These are phyloP conservation scores for Sporothrix humicola DNA, from an alignment of 2,329 filamentous ascomycete genomes.

Conservation along the genomic window DNA sequence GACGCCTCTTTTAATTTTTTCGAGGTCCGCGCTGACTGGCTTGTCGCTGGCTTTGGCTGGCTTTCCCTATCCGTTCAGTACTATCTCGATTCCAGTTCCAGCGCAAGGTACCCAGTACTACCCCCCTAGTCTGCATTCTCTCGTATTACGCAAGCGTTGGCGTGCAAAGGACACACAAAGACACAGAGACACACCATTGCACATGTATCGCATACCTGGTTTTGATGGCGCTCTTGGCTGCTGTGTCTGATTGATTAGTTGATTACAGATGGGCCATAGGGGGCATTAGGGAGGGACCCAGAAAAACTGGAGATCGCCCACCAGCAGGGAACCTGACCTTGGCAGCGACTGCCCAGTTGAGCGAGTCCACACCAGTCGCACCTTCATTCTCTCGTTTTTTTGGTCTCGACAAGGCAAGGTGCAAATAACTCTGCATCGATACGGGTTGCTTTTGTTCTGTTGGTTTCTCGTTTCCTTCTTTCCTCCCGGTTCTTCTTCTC, in stretches of 20 bases:
- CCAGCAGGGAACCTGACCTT: background rate
- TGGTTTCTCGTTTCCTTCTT: background rate
- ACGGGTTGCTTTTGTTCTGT: constrained; percentile 3
- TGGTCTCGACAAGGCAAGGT: background rate
- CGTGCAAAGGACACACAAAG: background rate
- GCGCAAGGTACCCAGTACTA: background rate
- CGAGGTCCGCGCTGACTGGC: constrained; percentile 17
- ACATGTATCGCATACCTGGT: background rate
- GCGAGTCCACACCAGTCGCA: background rate
- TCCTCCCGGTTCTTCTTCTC: background rate
- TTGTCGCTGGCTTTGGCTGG: background rate
- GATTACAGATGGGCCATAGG: constrained; percentile 1
- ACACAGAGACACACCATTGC: no score
- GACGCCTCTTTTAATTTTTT: background rate
- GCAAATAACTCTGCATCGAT: constrained; percentile 6
- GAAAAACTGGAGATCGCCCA: constrained; percentile 17
- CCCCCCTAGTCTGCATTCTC: background rate
- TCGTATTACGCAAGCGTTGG: background rate
- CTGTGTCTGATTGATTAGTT: constrained; percentile 2
- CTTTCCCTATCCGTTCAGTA: constrained; percentile 11
- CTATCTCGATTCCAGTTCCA: background rate
- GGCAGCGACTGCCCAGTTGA: constrained; percentile 13
- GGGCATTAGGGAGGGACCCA: background rate
- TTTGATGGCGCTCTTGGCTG: constrained; percentile 1
- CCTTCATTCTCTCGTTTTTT: background rate